These are phyloP conservation scores for Paramecium sonneborni DNA, from an alignment of 73 alveolate species.

Conservation along the genomic window DNA sequence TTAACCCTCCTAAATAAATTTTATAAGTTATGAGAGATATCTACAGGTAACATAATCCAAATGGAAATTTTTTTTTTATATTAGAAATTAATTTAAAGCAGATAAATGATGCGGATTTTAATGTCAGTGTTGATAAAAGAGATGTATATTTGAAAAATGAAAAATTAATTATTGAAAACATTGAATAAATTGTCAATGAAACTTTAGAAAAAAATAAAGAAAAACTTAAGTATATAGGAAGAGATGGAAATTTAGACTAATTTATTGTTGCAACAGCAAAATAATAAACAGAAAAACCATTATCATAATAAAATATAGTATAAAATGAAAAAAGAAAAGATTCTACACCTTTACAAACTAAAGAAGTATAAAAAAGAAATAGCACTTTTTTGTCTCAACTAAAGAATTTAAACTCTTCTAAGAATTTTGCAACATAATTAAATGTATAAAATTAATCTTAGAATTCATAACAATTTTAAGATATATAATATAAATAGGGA, in stretches of 20 bases:
- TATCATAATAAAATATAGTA: not conserved
- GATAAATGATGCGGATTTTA: constrained; percentile 75
- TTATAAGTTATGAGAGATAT: constrained; percentile 80
- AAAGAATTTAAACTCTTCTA: not conserved
- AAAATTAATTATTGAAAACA: constrained; percentile 66
- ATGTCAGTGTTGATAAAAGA: constrained; percentile 93
- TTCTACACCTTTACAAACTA: not conserved
- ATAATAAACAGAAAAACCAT: not conserved
- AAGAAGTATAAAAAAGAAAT: not conserved
- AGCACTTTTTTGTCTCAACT: not conserved
- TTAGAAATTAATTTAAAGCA: constrained; percentile 78
- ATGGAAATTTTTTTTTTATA: constrained; percentile 82
- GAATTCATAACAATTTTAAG: not conserved
- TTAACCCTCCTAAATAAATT: constrained; percentile 82
- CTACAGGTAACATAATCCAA: constrained; percentile 86
- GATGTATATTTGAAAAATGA: constrained; percentile 83
- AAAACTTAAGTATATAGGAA: not conserved
- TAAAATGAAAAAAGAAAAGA: constrained; percentile 15
- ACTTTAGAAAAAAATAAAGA: constrained; percentile 4
- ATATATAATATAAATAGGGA: not conserved
- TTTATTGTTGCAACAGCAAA: not conserved
- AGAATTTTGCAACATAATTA: not conserved
- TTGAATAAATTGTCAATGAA: constrained; percentile 34
- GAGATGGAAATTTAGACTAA: not conserved
- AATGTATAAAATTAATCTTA: not conserved